phyloP scores from a whole-genome alignment of 495 filamentous ascomycete genomes.

The Neurospora sp. region DNA sequence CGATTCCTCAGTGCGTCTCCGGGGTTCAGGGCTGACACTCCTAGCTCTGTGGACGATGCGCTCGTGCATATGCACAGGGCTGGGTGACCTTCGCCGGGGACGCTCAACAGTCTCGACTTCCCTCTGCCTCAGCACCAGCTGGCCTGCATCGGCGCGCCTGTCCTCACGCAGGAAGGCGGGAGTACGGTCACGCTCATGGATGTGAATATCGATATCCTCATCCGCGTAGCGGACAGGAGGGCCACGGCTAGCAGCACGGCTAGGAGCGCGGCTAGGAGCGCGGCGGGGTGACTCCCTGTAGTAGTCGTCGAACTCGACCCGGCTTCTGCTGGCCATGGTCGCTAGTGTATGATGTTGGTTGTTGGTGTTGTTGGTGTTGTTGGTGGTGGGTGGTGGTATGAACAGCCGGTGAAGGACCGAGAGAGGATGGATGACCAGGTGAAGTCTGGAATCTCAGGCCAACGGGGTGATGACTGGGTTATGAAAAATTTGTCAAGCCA shows the following conservation, averaged over 20 bases:
- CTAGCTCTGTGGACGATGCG: conserved; percentile 20
- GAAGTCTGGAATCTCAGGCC: not conserved
- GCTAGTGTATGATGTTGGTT: conserved; percentile 4
- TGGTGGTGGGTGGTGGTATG: conserved; percentile 3
- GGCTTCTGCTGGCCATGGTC: conserved; percentile 20
- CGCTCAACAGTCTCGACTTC: conserved; percentile 37
- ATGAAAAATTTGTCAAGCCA: not conserved
- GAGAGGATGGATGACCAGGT: not conserved
- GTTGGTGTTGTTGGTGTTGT: not conserved
- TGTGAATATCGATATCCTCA: conserved; percentile 25
- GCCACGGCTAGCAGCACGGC: conserved; percentile 13
- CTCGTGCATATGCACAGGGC: conserved; percentile 29
- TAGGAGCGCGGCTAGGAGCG: conserved; percentile 15
- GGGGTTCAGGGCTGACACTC: conserved; percentile 22
- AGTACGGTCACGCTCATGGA: conserved; percentile 28
- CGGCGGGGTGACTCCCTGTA: conserved; percentile 20
- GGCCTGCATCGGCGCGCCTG: conserved; percentile 26
- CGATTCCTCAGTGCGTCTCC: conserved; percentile 15
- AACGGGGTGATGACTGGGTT: not conserved
- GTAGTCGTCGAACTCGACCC: conserved; percentile 35
- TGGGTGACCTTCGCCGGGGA: conserved; percentile 30
- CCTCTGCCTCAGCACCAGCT: conserved; percentile 33
- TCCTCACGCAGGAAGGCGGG: conserved; percentile 32
- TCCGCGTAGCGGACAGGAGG: conserved; percentile 27
- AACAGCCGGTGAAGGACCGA: not conserved